Percentiles rank a stretch among this genome's conserved stretches.
Conservation (phyloP, 2,329 filamentous ascomycete genomes). For the Pseudogymnoascus verrucosus region DNA sequence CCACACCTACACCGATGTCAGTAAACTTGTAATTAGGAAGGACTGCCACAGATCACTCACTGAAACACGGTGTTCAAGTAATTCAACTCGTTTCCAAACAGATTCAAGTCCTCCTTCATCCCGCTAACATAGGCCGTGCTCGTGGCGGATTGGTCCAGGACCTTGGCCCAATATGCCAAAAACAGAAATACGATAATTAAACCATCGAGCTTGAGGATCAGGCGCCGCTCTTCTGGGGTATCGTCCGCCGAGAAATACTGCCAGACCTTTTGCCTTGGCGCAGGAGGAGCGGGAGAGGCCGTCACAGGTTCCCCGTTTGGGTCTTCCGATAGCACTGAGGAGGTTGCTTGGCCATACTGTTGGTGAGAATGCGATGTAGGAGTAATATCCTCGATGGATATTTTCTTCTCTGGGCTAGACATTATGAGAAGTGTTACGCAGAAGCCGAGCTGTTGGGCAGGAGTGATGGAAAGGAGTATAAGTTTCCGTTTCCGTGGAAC, state of each 20-base stretch:
- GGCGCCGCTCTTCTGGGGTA: slow-evolving; percentile 7
- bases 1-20: background rate
- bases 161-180: slow-evolving; percentile 13
- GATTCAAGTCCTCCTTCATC: slow-evolving; percentile 38
- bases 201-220: slow-evolving; percentile 13
- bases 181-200: slow-evolving; percentile 13
- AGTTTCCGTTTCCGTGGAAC: background rate
- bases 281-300: background rate
- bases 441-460: background rate
- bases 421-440: background rate
- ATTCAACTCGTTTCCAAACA: slow-evolving; percentile 30
- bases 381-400: background rate
- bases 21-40: background rate
- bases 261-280: background rate
- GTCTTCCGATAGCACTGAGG: background rate
- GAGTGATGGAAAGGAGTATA: background rate
- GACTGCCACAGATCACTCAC: background rate
- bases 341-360: background rate
- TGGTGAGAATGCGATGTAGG: background rate
- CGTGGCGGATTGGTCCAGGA: slow-evolving; percentile 26
- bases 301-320: background rate
- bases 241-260: slow-evolving; percentile 13
- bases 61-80: slow-evolving; percentile 14
- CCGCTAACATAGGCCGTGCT: slow-evolving; percentile 37
- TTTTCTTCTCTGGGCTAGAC: background rate